phyloP scores from a whole-genome alignment of 768 basidiomycete genomes.

The Coprinopsis sp. region DNA sequence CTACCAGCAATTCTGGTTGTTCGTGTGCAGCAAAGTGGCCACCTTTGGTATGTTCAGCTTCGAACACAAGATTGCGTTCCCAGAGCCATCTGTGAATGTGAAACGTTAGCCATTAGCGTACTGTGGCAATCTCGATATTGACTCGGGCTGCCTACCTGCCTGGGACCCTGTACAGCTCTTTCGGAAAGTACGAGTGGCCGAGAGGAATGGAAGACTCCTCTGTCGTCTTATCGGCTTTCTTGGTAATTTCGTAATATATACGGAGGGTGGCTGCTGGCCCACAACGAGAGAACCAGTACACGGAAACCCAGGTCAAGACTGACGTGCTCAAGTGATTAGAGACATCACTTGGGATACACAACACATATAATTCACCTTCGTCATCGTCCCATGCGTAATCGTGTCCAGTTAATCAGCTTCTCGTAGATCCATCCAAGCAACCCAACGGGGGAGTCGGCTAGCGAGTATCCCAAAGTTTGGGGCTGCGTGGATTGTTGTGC shows the following conservation, averaged over 20 bases:
- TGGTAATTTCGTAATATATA: constrained; percentile 51
- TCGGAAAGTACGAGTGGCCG: constrained; percentile 50
- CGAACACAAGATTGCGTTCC: constrained; percentile 38
- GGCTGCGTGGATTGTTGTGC: constrained; percentile 41
- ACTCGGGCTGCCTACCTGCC: constrained; percentile 21
- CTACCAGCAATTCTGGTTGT: constrained; percentile 40
- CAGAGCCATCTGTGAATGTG: constrained; percentile 35
- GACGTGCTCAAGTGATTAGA: neutral
- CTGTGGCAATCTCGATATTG: neutral
- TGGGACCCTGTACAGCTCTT: constrained; percentile 33
- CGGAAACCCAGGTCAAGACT: constrained; percentile 58
- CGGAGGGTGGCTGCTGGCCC: constrained; percentile 55
- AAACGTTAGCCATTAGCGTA: neutral
- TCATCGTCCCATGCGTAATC: constrained; percentile 53
- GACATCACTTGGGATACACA: neutral
- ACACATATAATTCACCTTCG: constrained; percentile 32
- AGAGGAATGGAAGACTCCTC: constrained; percentile 33
- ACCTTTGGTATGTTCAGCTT: constrained; percentile 43
- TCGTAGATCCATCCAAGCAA: constrained; percentile 51
- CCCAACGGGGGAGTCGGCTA: constrained; percentile 56
- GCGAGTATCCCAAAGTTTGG: constrained; percentile 49
- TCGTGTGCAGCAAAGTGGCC: constrained; percentile 61
- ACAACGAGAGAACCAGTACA: constrained; percentile 53
- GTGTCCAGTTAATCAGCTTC: constrained; percentile 43
- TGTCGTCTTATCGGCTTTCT: constrained; percentile 7